Evolutionary conservation across 2,329 filamentous ascomycete species (phyloP).

Genomic region (Colletotrichum melonis): DNA sequence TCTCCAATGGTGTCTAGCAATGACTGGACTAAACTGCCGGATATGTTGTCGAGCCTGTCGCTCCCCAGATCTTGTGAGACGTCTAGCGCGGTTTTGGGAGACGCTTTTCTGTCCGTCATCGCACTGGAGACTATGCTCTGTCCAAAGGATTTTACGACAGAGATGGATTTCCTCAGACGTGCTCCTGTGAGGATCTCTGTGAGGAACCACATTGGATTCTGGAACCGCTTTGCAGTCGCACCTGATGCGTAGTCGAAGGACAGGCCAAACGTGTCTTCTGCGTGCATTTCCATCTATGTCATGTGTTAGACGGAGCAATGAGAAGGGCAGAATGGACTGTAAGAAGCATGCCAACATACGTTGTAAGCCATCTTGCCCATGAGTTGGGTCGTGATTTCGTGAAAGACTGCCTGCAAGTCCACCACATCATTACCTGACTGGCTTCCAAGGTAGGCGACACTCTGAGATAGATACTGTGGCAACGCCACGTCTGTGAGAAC

Average conservation of each 20-base stretch:
- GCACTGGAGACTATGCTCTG: conserved; percentile 67
- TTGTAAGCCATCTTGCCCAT: conserved; percentile 78
- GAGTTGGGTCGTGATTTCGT: conserved; percentile 72
- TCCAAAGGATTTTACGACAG: conserved; percentile 66
- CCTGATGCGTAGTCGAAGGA: conserved; percentile 74
- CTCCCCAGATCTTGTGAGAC: conserved; percentile 12
- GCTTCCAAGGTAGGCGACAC: conserved; percentile 50
- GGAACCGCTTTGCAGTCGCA: conserved; percentile 69
- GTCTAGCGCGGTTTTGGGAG: neutral
- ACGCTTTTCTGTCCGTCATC: conserved; percentile 49
- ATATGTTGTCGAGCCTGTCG: conserved; percentile 51
- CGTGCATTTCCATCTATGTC: conserved; percentile 71
- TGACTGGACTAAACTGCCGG: conserved; percentile 70
- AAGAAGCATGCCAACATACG: conserved; percentile 41
- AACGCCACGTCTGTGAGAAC: conserved; percentile 68
- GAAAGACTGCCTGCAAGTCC: conserved; percentile 70
- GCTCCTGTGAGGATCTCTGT: conserved; percentile 65
- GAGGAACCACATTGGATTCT: conserved; percentile 72
- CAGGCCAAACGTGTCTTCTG: conserved; percentile 67
- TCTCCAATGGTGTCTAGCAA: conserved; percentile 67
- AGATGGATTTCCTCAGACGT: conserved; percentile 60
- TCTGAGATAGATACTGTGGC: conserved; percentile 62
- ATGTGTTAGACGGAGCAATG: neutral
- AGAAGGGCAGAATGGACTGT: neutral
- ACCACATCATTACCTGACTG: conserved; percentile 46